Evolutionary conservation across 2,329 filamentous ascomycete species (phyloP), one percentile per base, ranked within the genome.

Genomic region (Aspergillus sp.): DNA sequence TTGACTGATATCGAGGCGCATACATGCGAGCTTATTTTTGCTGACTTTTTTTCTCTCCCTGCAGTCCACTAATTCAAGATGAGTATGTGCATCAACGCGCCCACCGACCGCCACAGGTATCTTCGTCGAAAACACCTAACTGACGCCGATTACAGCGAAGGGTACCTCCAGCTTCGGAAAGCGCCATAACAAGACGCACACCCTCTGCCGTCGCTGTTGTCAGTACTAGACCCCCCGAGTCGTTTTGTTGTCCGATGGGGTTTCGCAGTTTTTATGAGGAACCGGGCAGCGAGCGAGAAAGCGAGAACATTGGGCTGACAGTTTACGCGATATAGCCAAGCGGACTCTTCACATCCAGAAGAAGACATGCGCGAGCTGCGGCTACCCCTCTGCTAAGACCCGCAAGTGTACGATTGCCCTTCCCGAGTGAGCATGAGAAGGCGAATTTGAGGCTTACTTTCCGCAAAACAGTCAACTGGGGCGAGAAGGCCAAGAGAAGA

Each of bases 341-440:
- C 88, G 91, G 66, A 94, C 91, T 61, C 81, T 95, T 71, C 91
- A 98, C 82, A 80, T 96, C 74, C 91, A 98, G 78, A 98, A 98
- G 84, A 82, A 94, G 72, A 93, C 86, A 64, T 98, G 91, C 76
- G 69, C 89, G 56, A 78, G 75, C 61, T 98, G 91, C 78, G 91
- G 88, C 67, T 98, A 95, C 74, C 91, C 91, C 64, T 74, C 86
- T 65, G 91, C 91, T 69, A 94, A 93, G 80, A 88, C 76, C 69
- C 81, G 91, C 69, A 93, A 94, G 80, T 98, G 89, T 96, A 94
- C 66, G 89, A 53, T 54, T 39, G 38, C 44, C 37, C n/a, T n/a
- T n/a, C n/a, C n/a, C n/a, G n/a, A n/a, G n/a, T n/a, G n/a, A n/a
- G n/a, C n/a, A n/a, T n/a, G n/a, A n/a, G n/a, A n/a, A n/a, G n/a